Conservation (phyloP, 2,329 filamentous ascomycete genomes). For the Macrophomina pseudophaseolina region DNA sequence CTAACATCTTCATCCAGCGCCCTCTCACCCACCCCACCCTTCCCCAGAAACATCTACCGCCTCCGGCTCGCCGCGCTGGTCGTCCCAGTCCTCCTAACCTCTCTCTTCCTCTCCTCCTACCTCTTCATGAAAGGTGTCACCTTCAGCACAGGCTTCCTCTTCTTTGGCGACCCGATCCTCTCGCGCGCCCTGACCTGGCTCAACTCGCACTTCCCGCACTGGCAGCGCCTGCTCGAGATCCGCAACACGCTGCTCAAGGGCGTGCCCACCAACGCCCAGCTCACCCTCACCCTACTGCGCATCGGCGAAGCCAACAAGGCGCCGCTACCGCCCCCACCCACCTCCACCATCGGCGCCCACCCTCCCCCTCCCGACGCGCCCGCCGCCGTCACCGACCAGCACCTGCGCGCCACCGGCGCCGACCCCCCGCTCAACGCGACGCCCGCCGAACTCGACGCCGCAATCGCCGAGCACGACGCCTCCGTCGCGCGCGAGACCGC, state of each 20-base stretch:
- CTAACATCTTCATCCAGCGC: conserved; percentile 37
- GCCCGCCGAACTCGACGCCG: conserved; percentile 68
- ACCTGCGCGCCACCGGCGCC: conserved; percentile 59
- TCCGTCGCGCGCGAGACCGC: conserved; percentile 55
- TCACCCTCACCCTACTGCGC: conserved; percentile 79
- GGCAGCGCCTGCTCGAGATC: conserved; percentile 76
- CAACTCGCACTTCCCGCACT: conserved; percentile 68
- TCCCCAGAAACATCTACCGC: conserved; percentile 50
- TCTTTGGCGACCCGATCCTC: conserved; percentile 81
- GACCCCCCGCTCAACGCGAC: conserved; percentile 66
- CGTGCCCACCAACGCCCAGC: conserved; percentile 84
- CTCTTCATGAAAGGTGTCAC: conserved; percentile 66
- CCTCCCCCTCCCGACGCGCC: conserved; percentile 56
- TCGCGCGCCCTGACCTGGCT: conserved; percentile 62
- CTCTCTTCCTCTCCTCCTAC: conserved; percentile 54
- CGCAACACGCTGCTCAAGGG: conserved; percentile 72
- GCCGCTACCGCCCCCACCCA: conserved; percentile 69
- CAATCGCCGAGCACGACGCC: conserved; percentile 56
- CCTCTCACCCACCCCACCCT: conserved; percentile 55
- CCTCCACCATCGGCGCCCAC: conserved; percentile 33
- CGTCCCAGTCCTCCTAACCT: conserved; percentile 49
- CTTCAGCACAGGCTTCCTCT: conserved; percentile 72
- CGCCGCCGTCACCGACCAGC: conserved; percentile 54
- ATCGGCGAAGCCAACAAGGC: conserved; percentile 82
- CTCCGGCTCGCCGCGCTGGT: conserved; percentile 53